A percentile compares a stretch with the other conserved stretches of the same genome.
These are phyloP conservation scores for Bremia lactucae DNA, from an alignment of 352 stramenopile species.

Conservation along the genomic window DNA sequence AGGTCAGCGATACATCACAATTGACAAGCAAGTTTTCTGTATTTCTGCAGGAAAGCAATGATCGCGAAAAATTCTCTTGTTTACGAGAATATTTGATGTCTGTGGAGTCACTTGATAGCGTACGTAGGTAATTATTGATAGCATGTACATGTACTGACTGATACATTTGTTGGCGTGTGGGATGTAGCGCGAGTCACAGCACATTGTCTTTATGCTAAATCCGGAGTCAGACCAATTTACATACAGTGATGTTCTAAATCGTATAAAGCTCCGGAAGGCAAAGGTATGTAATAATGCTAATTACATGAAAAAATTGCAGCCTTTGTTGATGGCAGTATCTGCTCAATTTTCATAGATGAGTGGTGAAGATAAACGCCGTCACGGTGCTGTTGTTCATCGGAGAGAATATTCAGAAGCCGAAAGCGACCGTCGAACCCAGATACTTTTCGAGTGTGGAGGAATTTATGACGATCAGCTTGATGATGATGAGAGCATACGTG, in stretches of 20 bases:
- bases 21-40: slow-evolving; percentile 2
- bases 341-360: slow-evolving; percentile 23
- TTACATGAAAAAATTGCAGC: no score
- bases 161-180: slow-evolving; percentile 1
- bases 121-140: slow-evolving; percentile 23
- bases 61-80: slow-evolving; percentile 74
- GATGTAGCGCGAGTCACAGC: slow-evolving; percentile 42
- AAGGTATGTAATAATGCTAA: slow-evolving; percentile 43
- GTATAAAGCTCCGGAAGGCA: slow-evolving; percentile 75
- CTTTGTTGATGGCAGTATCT: no score
- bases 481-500: slow-evolving; percentile 46
- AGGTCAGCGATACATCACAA: background rate
- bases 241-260: slow-evolving; percentile 64
- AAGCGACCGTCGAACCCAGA: slow-evolving; percentile 38
- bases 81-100: slow-evolving; percentile 75
- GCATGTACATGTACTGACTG: slow-evolving; percentile 4
- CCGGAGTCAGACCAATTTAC: slow-evolving; percentile 65
- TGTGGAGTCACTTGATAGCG: slow-evolving; percentile 52
- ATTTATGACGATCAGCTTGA: slow-evolving; percentile 60
- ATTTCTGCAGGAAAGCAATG: slow-evolving; percentile 33
- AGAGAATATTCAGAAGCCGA: slow-evolving; percentile 66
- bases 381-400: slow-evolving; percentile 64
- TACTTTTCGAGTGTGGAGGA: slow-evolving; percentile 52
- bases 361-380: slow-evolving; percentile 69
- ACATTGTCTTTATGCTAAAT: slow-evolving; percentile 73